Base-by-base conservation (phyloP, 192 early-diverging fungal genomes). In the Coemansia sp. region DNA sequence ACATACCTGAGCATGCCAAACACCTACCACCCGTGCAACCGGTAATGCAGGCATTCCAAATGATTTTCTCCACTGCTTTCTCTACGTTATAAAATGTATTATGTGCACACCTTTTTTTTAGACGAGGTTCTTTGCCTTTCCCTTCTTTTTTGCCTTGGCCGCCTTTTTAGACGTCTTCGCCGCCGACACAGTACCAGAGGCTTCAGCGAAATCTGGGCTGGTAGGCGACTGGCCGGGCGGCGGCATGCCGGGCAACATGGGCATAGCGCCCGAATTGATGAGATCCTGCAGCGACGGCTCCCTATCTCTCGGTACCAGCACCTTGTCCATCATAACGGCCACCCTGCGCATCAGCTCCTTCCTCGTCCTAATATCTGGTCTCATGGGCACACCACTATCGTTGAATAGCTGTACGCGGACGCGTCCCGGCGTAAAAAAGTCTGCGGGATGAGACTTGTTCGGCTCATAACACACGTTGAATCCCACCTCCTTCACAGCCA, bases 381-480 rank as follows among this genome's bases (percentile, higher is more conserved):
- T 77, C 29, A 84, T 70, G 33, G 75, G 81, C 41, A 78, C 66
- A 0, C 83, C 85, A 4, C 70, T 62, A 6, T 63, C 72, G 13
- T 85, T 75, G 72, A 86, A 86, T 60, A 92, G 60, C 64, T 88
- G 75, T 1, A 90, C 89, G 5, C 88, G 85, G 31, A 89, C 88
- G 10, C 91, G 84, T 10, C 91, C 91, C 24, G 87, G 87, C 44
- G 87, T 89, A 17, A 88, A 87, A 78, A 88, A 90, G 56, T 92
- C 91, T 10, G 85, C 65, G 31, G 91, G 91, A 64, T 92, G 89
- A 29, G 81, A 85, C 71, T 92, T 92, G 67, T 71, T 67, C 3
- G 79, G 84, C 72, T 92, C 91, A 45, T 87, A 88, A 27, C 87
- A 87, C 33, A 89, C 87, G 13, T 82, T 84, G 34, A 90, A 75